Conservation (phyloP, 768 basidiomycete genomes). For the Lactifluus volemus region DNA sequence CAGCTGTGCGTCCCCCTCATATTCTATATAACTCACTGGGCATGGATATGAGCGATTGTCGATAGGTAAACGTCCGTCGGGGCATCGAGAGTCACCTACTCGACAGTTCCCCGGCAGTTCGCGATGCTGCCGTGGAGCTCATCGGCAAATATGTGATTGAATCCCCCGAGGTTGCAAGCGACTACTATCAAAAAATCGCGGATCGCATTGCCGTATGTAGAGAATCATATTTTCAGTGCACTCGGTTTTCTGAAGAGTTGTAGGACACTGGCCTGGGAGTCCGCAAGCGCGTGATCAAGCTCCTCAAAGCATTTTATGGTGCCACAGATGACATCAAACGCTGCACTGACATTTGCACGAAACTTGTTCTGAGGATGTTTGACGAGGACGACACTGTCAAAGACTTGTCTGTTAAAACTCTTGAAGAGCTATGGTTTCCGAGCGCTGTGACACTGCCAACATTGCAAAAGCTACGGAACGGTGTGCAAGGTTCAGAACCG, state of each 20-base stretch:
- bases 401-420: constrained; percentile 81
- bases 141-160: constrained; percentile 97
- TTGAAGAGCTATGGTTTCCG: constrained; percentile 90
- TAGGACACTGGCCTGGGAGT: constrained; percentile 94
- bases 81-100: constrained; percentile 86
- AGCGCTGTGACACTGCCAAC: constrained; percentile 6
- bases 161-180: constrained; percentile 75
- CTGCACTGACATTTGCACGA: constrained; percentile 71
- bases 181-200: constrained; percentile 84
- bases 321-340: constrained; percentile 51
- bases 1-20: constrained; percentile 42
- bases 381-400: constrained; percentile 96
- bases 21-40: neutral
- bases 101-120: constrained; percentile 89
- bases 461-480: constrained; percentile 29
- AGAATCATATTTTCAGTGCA: neutral
- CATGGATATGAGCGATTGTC: neutral
- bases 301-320: constrained; percentile 74
- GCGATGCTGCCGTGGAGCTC: constrained; percentile 93
- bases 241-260: neutral
- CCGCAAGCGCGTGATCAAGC: constrained; percentile 91
- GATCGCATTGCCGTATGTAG: constrained; percentile 79
- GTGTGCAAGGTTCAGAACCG: constrained; percentile 19
- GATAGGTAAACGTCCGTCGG: constrained; percentile 65
- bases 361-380: constrained; percentile 72